Evolutionary conservation across 1,284 basidiomycete genomes (phyloP), one percentile per base, ranked within the genome.

Genomic region (Tausonia pullulans): DNA sequence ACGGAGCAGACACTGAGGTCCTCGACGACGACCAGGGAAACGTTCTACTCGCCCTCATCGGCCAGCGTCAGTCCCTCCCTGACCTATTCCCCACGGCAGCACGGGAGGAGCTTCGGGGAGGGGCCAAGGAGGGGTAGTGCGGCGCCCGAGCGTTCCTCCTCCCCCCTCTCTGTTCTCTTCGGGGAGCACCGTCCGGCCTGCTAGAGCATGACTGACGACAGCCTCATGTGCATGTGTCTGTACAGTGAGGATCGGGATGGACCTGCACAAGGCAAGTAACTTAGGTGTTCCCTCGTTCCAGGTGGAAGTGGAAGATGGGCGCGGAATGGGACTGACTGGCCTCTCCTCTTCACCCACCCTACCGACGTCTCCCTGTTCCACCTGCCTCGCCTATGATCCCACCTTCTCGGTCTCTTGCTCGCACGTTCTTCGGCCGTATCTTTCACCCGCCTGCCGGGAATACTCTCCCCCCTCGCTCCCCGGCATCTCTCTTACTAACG

Each of bases 401-500:
- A 16, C 48, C n/a, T 8, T 27, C 27, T 44, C 48, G 14, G 41
- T 58, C 51, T 48, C 40, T 27, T 27, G 41, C 11, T 58, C 16
- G 58, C 44, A 50, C 48, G 14, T 60, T 10, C n/a, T 50, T 49
- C 41, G 41, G 50, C 27, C 45, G 14, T 51, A 40, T 8, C 14
- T 27, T 27, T 27, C 27, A 27, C 27, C 27, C 27, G 27, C 27
- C 27, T 27, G 27, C 27, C 27, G 27, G 27, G 27, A 27, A 27
- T 27, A 27, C 49, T 39, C 44, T 13, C 40, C 13, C 40, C 5
- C 6, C 11, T 41, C 59, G 6, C n/a, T n/a, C 11, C 51, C n/a
- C 39, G 39, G 27, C 14, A 52, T 16, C 27, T 41, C 11, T 40
- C 51, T 45, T 13, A 1, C 64, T 86, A 45, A 93, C 87, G 85